These are phyloP conservation scores for Gossypium raimondii DNA, from an alignment of 345 rosid species.

Conservation along the genomic window DNA sequence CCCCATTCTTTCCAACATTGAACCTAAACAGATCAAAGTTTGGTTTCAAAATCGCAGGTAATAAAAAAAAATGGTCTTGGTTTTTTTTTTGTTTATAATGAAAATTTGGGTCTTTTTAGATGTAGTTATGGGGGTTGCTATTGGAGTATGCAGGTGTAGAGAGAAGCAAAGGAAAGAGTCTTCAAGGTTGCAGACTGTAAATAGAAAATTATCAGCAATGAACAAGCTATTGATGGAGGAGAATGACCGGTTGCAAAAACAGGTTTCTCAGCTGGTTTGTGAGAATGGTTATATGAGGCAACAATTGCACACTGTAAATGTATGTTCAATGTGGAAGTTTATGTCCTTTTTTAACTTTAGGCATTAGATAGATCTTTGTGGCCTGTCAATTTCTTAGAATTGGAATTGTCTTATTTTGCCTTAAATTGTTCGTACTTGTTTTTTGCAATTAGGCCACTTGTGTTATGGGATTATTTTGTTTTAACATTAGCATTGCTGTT, in stretches of 20 bases:
- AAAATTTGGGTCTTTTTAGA: neutral
- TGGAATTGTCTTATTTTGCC: neutral
- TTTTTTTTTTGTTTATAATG: neutral
- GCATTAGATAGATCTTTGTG: neutral
- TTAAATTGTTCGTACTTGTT: neutral
- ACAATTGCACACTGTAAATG: constrained; percentile 69
- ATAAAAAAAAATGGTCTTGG: neutral
- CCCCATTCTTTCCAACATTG: constrained; percentile 89
- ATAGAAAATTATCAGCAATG: constrained; percentile 92
- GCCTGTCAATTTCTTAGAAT: neutral
- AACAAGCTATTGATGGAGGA: constrained; percentile 98
- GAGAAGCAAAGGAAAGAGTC: constrained; percentile 99
- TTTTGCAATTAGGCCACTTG: neutral
- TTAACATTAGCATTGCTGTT: constrained; percentile 4
- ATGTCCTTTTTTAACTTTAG: neutral
- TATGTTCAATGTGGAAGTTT: constrained; percentile 6
- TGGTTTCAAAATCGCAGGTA: constrained; percentile 99
- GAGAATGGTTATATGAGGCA: constrained; percentile 92
- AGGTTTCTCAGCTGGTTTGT: constrained; percentile 92
- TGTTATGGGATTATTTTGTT: neutral
- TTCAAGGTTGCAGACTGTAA: constrained; percentile 89
- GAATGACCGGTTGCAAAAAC: constrained; percentile 96
- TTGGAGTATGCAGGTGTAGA: constrained; percentile 66
- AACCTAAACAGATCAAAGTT: constrained; percentile 99
- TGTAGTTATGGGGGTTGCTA: no score